A percentile compares a stretch with the other conserved stretches of the same genome.
Conservation (phyloP, 1,284 basidiomycete species). For the Cryptococcus sp. region DNA sequence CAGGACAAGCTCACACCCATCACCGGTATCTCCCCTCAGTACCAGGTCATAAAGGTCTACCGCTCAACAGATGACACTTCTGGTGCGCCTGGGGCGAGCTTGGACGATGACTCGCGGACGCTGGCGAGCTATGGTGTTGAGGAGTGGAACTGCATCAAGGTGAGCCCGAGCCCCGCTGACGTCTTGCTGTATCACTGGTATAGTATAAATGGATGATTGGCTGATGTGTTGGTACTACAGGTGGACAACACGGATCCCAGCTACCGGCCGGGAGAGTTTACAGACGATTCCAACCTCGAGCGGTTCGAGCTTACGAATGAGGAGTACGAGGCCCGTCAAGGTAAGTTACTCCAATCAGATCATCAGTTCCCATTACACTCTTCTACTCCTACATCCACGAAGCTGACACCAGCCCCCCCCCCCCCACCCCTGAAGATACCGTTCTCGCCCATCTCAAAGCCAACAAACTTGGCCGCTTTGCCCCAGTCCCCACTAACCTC, state of each 20-base stretch:
- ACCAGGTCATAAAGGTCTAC: slow-evolving; percentile 66
- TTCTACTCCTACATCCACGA: neutral
- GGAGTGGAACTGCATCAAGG: slow-evolving; percentile 59
- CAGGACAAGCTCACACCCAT: slow-evolving; percentile 82
- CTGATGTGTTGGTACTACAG: slow-evolving; percentile 49
- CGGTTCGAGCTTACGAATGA: slow-evolving; percentile 86
- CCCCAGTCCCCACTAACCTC: slow-evolving; percentile 45
- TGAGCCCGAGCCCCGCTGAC: slow-evolving; percentile 42
- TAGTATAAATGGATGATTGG: neutral
- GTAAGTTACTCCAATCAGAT: slow-evolving; percentile 50
- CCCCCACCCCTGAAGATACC: slow-evolving; percentile 66
- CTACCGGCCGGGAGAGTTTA: slow-evolving; percentile 56
- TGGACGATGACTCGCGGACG: slow-evolving; percentile 64
- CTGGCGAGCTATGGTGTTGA: slow-evolving; percentile 70
- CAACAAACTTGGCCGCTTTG: slow-evolving; percentile 87
- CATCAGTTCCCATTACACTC: neutral
- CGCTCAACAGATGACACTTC: slow-evolving; percentile 56
- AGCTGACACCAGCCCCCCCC: neutral
- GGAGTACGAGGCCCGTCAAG: slow-evolving; percentile 75
- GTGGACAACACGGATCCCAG: slow-evolving; percentile 75
- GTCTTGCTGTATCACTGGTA: too few species aligned
- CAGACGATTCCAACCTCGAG: slow-evolving; percentile 79
- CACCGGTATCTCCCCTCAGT: slow-evolving; percentile 77
- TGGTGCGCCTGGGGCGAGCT: slow-evolving; percentile 54
- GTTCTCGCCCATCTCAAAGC: slow-evolving; percentile 86